phyloP scores from a whole-genome alignment of 441 rosid genomes.

The Metrosideros polymorpha region DNA sequence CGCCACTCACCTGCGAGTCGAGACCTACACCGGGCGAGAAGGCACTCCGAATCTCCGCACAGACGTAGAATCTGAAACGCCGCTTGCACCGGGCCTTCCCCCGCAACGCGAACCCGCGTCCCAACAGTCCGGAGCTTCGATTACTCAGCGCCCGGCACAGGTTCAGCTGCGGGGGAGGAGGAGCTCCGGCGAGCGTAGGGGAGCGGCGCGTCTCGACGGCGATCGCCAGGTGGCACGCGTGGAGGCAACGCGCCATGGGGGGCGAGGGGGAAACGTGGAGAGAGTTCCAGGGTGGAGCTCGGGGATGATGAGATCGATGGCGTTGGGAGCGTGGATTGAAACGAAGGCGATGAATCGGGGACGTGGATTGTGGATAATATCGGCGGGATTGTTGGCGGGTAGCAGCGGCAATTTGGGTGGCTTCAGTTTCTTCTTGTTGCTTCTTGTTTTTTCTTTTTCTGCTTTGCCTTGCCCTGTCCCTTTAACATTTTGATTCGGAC shows the following conservation, averaged over 20 bases:
- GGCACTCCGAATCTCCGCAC: slow-evolving; percentile 52
- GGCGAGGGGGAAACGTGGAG: background rate
- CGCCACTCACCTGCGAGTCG: slow-evolving; percentile 57
- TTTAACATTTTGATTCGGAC: background rate
- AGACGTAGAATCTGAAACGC: slow-evolving; percentile 32
- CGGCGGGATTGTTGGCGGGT: background rate
- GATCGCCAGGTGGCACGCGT: slow-evolving; percentile 31
- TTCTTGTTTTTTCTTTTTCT: background rate
- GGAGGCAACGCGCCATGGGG: slow-evolving; percentile 49
- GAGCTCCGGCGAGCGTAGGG: slow-evolving; percentile 38
- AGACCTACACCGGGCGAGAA: slow-evolving; percentile 48
- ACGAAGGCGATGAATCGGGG: no score
- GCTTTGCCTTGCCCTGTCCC: background rate
- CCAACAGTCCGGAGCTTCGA: slow-evolving; percentile 3
- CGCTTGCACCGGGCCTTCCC: slow-evolving; percentile 11
- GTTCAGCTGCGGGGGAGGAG: slow-evolving; percentile 3
- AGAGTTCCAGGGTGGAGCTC: background rate
- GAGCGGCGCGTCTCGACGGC: slow-evolving; percentile 36
- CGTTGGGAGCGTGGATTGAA: background rate
- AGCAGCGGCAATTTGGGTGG: background rate
- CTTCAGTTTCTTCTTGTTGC: background rate
- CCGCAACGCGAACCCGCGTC: slow-evolving; percentile 22
- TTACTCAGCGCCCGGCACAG: background rate
- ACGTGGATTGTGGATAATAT: background rate
- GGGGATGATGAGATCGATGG: background rate